These are phyloP conservation scores for Guadua angustifolia DNA, from an alignment of 176 grass and related monocot genomes.

Conservation along the genomic window DNA sequence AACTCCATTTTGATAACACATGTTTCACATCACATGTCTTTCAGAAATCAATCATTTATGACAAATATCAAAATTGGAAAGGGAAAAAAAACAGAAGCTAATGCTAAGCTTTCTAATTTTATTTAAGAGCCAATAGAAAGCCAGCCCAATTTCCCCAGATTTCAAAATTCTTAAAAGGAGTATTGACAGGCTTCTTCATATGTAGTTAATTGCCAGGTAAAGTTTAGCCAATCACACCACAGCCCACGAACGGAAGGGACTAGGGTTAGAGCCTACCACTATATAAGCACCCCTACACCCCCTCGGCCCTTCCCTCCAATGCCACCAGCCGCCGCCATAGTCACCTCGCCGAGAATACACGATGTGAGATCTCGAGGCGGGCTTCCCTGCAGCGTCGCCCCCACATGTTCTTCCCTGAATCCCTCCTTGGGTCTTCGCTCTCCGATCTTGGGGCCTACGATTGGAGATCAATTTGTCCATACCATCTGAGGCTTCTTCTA, in stretches of 20 bases:
- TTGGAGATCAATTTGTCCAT: conserved; percentile 54
- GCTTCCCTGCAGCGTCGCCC: too few species aligned
- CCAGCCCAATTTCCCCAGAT: neutral
- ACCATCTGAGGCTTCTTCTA: conserved; percentile 49
- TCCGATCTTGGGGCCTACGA: conserved; percentile 12
- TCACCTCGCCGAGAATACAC: too few species aligned
- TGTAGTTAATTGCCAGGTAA: too few species aligned
- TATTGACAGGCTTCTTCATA: conserved; percentile 13
- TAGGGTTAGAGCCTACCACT: conserved; percentile 32
- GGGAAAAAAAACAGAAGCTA: neutral
- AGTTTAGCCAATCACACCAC: too few species aligned
- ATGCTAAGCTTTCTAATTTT: conserved; percentile 5
- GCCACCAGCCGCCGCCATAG: neutral
- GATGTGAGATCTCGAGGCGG: neutral
- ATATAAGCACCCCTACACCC: conserved; percentile 14
- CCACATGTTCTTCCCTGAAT: neutral
- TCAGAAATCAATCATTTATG: neutral
- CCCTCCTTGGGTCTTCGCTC: neutral
- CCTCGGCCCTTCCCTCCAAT: neutral
- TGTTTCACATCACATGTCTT: neutral
- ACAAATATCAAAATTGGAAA: neutral
- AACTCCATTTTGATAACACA: neutral
- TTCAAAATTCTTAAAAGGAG: conserved; percentile 28
- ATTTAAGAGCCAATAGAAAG: conserved; percentile 3
- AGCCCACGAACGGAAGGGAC: neutral